phyloP scores from a whole-genome alignment of 805 yeast species.

The Ogataea trehaloabstinens region DNA sequence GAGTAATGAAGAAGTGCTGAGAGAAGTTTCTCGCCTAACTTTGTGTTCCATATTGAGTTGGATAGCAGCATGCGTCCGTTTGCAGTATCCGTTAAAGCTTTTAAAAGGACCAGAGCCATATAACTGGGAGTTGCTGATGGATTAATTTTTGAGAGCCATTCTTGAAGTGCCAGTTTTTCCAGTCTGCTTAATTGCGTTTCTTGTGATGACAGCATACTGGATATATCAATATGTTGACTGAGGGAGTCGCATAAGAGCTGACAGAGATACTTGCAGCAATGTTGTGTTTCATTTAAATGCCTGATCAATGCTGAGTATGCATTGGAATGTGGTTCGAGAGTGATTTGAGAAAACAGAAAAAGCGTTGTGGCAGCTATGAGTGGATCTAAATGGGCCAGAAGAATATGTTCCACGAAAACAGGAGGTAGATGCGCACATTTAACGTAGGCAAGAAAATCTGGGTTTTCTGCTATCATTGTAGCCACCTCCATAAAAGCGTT shows the following conservation, averaged over 20 bases:
- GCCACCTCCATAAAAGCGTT: slow-evolving; percentile 27
- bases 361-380: slow-evolving; percentile 6
- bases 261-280: neutral
- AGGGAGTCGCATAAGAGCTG: slow-evolving; percentile 1
- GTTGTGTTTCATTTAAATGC: slow-evolving; percentile 1
- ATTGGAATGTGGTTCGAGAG: slow-evolving; percentile 3
- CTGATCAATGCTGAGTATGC: slow-evolving; percentile 1
- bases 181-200: slow-evolving; percentile 4
- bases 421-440: slow-evolving; percentile 14
- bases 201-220: neutral
- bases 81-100: slow-evolving; percentile 1
- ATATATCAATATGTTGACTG: neutral
- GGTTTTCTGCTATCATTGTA: slow-evolving; percentile 19
- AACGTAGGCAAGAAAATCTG: slow-evolving; percentile 17
- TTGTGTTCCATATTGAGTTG: slow-evolving; percentile 1
- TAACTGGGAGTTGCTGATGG: slow-evolving; percentile 4
- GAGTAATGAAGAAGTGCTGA: slow-evolving; percentile 1
- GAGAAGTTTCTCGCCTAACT: slow-evolving; percentile 3
- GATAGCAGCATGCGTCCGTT: slow-evolving; percentile 1
- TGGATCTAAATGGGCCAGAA: slow-evolving; percentile 7
- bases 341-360: slow-evolving; percentile 4
- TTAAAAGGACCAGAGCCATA: slow-evolving; percentile 8
- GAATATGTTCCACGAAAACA: slow-evolving; percentile 2
- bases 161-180: slow-evolving; percentile 14
- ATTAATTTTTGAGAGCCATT: slow-evolving; percentile 12